Base-by-base conservation (phyloP, 2,329 filamentous ascomycete genomes). In the Sarocladium strictum region DNA sequence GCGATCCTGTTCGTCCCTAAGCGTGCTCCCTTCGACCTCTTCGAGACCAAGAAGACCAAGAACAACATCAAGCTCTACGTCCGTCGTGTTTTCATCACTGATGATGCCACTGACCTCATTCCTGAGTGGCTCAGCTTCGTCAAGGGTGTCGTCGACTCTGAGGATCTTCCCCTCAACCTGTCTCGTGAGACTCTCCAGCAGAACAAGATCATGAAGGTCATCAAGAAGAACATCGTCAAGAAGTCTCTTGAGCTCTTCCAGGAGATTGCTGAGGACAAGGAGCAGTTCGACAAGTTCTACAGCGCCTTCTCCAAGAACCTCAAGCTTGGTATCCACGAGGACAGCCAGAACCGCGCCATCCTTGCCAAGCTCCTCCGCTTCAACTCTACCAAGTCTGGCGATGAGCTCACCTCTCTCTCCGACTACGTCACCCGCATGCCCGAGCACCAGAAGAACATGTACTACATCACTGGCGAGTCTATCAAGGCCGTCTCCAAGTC, bases 201-300 rank as follows among this genome's bases (percentile, higher is more conserved):
- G 84, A 99, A 97, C 89, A 97, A 97, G 91, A 99, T 99, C 84
- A 97, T 97, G 94, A 97, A 97, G 89, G 94, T 97, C 76, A 97
- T 97, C 85, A 96, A 95, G 87, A 99, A 99, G 91, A 99, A 99
- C 87, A 96, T 99, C 63, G 92, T 99, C 84, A 99, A 97, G 92
- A 99, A 99, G 90, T 90, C 90, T 62, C 90, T 99, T 63, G 94
- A 99, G 84, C 90, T 99, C 74, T 99, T 99, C 88, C 85, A 86
- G 69, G 94, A 99, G 83, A 99, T 99, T 62, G 87, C 94, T 57
- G 94, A 99, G 84, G 94, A 99, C 79, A 96, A 96, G 79, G 94
- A 99, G 86, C 90, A 97, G 77, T 99, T 99, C 75, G 94, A 99
- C 86, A 99, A 99, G 87, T 99, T 99, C 87, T 99, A 99, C 87